Conservation (phyloP, 2,329 filamentous ascomycete genomes). For the Diaporthe vexans region DNA sequence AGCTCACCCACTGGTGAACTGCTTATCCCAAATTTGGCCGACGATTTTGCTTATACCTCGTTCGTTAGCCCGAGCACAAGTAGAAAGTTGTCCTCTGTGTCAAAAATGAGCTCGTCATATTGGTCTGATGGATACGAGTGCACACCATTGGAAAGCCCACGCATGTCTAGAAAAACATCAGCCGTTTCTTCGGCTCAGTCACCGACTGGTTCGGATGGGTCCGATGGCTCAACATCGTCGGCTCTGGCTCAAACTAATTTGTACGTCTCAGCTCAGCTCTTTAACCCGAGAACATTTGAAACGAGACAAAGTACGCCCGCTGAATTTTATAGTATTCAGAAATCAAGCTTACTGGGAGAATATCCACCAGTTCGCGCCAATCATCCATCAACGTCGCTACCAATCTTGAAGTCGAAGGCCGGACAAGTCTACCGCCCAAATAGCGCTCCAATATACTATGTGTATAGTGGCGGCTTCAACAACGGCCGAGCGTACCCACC, state of each 20-base stretch:
- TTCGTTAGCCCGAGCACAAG: neutral
- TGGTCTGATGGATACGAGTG: neutral
- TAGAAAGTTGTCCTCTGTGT: neutral
- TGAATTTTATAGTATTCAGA: neutral
- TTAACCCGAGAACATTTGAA: too few species aligned
- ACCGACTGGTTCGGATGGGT: neutral
- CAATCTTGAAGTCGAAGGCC: neutral
- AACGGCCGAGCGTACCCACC: neutral
- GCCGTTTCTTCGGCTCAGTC: neutral
- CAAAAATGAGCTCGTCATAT: neutral
- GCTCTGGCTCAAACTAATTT: neutral
- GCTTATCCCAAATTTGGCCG: neutral
- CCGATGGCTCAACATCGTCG: neutral
- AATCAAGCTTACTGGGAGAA: neutral
- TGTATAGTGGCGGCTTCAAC: neutral
- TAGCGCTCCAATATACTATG: neutral
- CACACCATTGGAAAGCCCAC: neutral
- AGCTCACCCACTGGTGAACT: neutral
- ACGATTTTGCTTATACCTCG: neutral
- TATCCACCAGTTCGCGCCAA: neutral
- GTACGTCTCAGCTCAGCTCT: neutral
- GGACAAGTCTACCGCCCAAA: neutral
- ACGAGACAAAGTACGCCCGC: neutral
- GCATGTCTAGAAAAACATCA: neutral
- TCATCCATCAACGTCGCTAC: neutral